These are phyloP conservation scores for Marchantia paleacea DNA, from an alignment of 225 moss, liverwort and hornwort species.

Conservation along the genomic window DNA sequence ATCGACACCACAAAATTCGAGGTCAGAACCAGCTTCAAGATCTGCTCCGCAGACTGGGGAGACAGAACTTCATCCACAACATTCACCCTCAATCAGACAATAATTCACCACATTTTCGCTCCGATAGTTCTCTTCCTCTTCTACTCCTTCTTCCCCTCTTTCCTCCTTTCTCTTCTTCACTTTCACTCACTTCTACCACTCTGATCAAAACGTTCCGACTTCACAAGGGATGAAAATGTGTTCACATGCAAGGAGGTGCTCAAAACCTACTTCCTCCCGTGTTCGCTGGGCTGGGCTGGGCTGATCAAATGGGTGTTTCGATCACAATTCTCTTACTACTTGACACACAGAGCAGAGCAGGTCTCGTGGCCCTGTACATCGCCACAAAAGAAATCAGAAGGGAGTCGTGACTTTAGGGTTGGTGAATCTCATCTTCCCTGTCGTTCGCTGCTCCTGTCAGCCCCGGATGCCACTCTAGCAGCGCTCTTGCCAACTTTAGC, in stretches of 20 bases:
- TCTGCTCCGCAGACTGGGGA: background rate
- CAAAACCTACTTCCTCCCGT: background rate
- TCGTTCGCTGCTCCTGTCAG: background rate
- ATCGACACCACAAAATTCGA: background rate
- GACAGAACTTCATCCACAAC: background rate
- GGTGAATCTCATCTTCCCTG: background rate
- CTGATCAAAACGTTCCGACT: background rate
- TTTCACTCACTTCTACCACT: background rate
- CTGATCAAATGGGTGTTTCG: background rate
- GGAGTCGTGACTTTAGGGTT: slow-evolving; percentile 4
- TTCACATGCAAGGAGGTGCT: background rate
- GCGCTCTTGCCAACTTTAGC: too few species aligned
- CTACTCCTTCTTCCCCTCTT: too few species aligned
- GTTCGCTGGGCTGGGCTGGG: background rate
- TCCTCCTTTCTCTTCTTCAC: background rate
- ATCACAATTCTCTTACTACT: background rate
- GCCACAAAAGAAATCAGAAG: background rate
- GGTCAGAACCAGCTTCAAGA: background rate
- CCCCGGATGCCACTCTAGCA: too few species aligned
- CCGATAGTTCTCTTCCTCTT: background rate
- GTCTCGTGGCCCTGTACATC: slow-evolving; percentile 7
- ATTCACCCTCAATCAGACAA: background rate
- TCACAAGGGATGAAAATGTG: background rate
- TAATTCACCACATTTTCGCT: background rate
- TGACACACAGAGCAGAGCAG: background rate